A percentile compares a stretch with the other conserved stretches of the same genome.
These are phyloP conservation scores for Leccinum uliginosum DNA, from an alignment of 768 basidiomycete species.

Conservation along the genomic window DNA sequence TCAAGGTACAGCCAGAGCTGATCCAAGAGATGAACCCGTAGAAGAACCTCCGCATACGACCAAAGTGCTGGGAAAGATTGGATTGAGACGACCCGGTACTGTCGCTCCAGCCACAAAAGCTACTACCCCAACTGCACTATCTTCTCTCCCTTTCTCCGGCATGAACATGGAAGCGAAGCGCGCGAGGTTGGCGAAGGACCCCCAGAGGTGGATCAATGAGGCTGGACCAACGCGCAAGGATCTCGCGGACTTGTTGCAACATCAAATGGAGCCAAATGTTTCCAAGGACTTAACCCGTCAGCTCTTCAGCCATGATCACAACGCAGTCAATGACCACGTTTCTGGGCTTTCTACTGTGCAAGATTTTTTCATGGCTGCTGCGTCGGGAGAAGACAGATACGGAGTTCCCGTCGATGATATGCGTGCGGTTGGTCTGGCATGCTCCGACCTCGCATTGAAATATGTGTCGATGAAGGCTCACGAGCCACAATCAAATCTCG, in stretches of 20 bases:
- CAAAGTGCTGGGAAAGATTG: conserved; percentile 35
- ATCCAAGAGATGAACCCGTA: conserved; percentile 36
- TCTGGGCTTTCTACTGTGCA: conserved; percentile 68
- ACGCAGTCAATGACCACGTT: conserved; percentile 88
- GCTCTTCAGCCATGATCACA: conserved; percentile 94
- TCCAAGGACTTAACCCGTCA: conserved; percentile 71
- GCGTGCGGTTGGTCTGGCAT: conserved; percentile 69
- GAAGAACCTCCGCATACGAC: conserved; percentile 32
- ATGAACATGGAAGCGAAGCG: conserved; percentile 48
- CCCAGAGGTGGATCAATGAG: conserved; percentile 81
- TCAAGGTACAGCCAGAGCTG: conserved; percentile 48
- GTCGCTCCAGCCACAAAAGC: conserved; percentile 28
- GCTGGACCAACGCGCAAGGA: conserved; percentile 81
- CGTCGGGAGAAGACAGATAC: conserved; percentile 51
- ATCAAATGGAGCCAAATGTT: conserved; percentile 86
- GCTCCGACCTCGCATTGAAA: conserved; percentile 89
- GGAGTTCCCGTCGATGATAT: conserved; percentile 44
- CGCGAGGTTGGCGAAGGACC: conserved; percentile 67
- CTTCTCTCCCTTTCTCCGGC: conserved; percentile 33
- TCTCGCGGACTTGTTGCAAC: conserved; percentile 77
- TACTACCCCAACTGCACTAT: conserved; percentile 30
- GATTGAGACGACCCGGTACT: conserved; percentile 43
- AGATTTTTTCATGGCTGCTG: conserved; percentile 66
- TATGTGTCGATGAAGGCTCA: conserved; percentile 88
- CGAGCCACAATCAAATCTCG: conserved; percentile 86